phyloP scores from a whole-genome alignment of 148 eudicot species.

The Gaultheria prostrata region DNA sequence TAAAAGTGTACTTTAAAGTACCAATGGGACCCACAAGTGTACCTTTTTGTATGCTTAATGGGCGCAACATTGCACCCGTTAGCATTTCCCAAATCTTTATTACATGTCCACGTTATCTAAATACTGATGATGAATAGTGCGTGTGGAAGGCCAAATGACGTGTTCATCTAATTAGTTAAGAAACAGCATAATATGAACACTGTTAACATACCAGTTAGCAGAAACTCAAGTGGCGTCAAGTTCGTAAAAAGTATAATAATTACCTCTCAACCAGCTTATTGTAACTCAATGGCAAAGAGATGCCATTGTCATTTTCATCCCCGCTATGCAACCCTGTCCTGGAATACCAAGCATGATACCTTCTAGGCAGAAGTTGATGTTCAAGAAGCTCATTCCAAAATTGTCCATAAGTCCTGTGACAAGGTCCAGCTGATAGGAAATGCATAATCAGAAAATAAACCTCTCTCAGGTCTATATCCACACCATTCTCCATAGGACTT shows the following conservation, averaged over 20 bases:
- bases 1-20: no score
- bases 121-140: neutral
- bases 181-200: neutral
- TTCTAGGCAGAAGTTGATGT: slow-evolving; percentile 91
- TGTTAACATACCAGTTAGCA: slow-evolving; percentile 3
- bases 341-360: slow-evolving; percentile 98
- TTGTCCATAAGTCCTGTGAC: slow-evolving; percentile 94
- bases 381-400: slow-evolving; percentile 99
- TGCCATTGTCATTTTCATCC: slow-evolving; percentile 90
- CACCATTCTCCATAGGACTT: slow-evolving; percentile 47
- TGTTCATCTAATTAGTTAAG: neutral
- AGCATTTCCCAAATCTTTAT: no score
- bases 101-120: neutral
- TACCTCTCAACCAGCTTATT: slow-evolving; percentile 84
- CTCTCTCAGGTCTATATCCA: slow-evolving; percentile 80
- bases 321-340: slow-evolving; percentile 69
- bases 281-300: slow-evolving; percentile 88
- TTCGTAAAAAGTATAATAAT: slow-evolving; percentile 15
- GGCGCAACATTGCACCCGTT: no score
- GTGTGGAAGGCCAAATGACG: neutral
- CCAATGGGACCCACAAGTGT: no score
- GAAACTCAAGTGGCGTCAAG: neutral
- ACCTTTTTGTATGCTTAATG: no score
- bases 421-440: slow-evolving; percentile 92
- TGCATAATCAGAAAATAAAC: slow-evolving; percentile 95